Base-by-base conservation (phyloP, 2,329 filamentous ascomycete genomes). In the Fusarium sp. region DNA sequence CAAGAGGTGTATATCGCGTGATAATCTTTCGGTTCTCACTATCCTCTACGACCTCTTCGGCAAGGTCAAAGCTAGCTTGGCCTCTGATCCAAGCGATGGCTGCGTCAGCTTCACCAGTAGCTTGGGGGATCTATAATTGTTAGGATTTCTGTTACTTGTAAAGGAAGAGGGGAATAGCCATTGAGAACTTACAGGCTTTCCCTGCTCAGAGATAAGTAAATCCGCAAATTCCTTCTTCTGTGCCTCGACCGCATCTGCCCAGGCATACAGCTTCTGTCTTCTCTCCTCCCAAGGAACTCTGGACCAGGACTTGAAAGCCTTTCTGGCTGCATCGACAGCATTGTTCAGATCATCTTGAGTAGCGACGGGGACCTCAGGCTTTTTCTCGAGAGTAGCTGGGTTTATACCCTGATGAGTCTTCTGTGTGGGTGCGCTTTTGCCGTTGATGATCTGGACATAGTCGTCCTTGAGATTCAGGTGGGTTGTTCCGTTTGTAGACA, bases 1-100 rank as follows among this genome's bases (percentile, higher is more conserved):
- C 83, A 21, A 85, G 72, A 1, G 83, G 83, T 3, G 74, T 74
- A 66, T 80, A 81, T 54, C 78, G 75, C 1, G 76, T 76, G 28
- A 79, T 76, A 30, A 82, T 54, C 7, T 66, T 73, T 5, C 72
- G 63, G 11, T 43, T 61, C 18, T 74, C 72, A 7, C 72, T 80
- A 13, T 84, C 81, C 42, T 82, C 77, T 8, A 84, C 61, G 12
- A 82, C 69, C 5, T 81, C 80, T 34, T 81, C 79, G 1, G 78
- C 72, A 4, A 67, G 51, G 5, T 61, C 72, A 9, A 80, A 72
- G 2, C 71, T 63, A 4, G 75, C 73, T 59, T 79, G 72, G 13
- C 73, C 76, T 11, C 71, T 70, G 5, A 80, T 66, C 74, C 75
- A 79, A 21, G 59, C 59, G 13, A 77, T 60, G 6, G 73, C 62